Evolutionary conservation across 2,329 filamentous ascomycete genomes (phyloP).

Genomic region (Endoconidiophora polonica): DNA sequence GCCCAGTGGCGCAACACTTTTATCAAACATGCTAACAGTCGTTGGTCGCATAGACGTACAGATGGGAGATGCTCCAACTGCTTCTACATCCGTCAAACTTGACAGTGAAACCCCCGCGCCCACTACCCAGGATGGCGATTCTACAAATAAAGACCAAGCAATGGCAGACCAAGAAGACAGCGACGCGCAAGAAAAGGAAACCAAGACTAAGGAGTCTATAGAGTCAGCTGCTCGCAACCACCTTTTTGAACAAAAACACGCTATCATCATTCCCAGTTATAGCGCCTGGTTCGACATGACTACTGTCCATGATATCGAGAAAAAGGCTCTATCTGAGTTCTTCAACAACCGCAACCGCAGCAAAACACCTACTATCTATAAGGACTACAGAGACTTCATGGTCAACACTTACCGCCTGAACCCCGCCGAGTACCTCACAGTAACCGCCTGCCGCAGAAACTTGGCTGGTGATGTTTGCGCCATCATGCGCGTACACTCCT

Average conservation of each 20-base stretch:
- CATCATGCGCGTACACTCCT: slow-evolving; percentile 96
- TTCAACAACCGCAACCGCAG: slow-evolving; percentile 97
- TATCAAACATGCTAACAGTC: background rate
- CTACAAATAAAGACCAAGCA: slow-evolving; percentile 26
- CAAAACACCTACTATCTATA: slow-evolving; percentile 94
- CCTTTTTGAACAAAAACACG: slow-evolving; percentile 81
- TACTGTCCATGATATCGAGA: slow-evolving; percentile 74
- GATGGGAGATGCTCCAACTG: slow-evolving; percentile 37
- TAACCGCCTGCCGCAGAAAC: slow-evolving; percentile 89
- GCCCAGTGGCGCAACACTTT: background rate
- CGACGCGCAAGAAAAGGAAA: slow-evolving; percentile 36
- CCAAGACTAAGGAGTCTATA: slow-evolving; percentile 61
- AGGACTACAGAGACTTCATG: slow-evolving; percentile 99
- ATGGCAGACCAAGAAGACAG: slow-evolving; percentile 33
- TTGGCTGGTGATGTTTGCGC: slow-evolving; percentile 94
- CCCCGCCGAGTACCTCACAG: slow-evolving; percentile 87
- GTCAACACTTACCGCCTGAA: slow-evolving; percentile 97
- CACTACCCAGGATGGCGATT: slow-evolving; percentile 46
- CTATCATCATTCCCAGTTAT: slow-evolving; percentile 93
- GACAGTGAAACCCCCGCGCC: slow-evolving; percentile 45
- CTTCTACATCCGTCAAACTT: slow-evolving; percentile 37
- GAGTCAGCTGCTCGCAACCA: slow-evolving; percentile 83
- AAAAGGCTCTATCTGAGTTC: slow-evolving; percentile 90
- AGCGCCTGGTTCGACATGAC: slow-evolving; percentile 99
- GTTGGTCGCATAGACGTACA: slow-evolving; percentile 34